A percentile compares a stretch with the other conserved stretches of the same genome.
These are phyloP conservation scores for Allium fistulosum DNA, from an alignment of 106 monocot genomes.

Conservation along the genomic window DNA sequence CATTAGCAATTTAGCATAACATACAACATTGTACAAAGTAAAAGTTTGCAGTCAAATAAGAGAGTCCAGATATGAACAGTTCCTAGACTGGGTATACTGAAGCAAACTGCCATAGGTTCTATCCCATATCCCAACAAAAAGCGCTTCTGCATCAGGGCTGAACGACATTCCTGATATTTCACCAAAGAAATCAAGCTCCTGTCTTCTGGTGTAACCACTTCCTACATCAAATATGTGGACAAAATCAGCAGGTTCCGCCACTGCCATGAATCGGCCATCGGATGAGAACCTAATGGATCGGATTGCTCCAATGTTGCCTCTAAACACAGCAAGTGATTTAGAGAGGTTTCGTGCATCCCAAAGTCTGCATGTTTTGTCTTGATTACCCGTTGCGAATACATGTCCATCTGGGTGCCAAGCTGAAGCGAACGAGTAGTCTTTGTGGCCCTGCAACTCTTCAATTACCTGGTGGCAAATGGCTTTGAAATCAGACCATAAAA, in stretches of 20 bases:
- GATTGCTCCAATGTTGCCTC: constrained; percentile 62
- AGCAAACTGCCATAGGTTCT: constrained; percentile 64
- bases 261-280: constrained; percentile 53
- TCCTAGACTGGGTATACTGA: constrained; percentile 35
- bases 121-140: constrained; percentile 77
- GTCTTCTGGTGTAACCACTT: constrained; percentile 33
- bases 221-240: constrained; percentile 49
- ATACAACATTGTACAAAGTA: not conserved
- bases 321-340: constrained; percentile 30
- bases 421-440: constrained; percentile 56
- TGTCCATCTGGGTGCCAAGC: constrained; percentile 56
- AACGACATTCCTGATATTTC: constrained; percentile 63
- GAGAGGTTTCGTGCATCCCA: constrained; percentile 55
- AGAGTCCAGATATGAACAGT: constrained; percentile 44
- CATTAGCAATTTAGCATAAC: not conserved
- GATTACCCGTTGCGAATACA: constrained; percentile 56
- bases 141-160: constrained; percentile 63
- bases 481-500: constrained; percentile 3
- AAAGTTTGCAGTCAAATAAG: constrained; percentile 15
- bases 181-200: constrained; percentile 63
- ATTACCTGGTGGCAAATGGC: constrained; percentile 19
- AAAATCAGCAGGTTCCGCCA: constrained; percentile 63
- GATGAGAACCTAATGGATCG: constrained; percentile 48
- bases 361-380: constrained; percentile 56
- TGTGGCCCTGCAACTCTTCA: constrained; percentile 36